Base-by-base conservation (phyloP, 2,329 filamentous ascomycete species). In the Domatiomyces globalis region DNA sequence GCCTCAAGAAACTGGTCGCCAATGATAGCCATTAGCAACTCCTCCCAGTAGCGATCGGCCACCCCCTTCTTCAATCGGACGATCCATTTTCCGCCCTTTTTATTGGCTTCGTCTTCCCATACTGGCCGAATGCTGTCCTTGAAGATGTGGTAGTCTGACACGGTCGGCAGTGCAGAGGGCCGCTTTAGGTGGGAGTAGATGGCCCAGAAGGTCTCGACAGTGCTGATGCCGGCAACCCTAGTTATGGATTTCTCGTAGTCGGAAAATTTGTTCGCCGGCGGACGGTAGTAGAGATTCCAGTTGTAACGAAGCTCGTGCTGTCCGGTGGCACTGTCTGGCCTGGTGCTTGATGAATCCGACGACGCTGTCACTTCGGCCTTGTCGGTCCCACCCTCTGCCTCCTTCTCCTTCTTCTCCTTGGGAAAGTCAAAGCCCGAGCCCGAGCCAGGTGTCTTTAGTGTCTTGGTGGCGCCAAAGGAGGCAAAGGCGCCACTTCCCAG, bases 81-180 rank as follows among this genome's bases (percentile, higher is more conserved):
- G 58, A 95, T 89, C 90, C 90, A 98, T 72, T 98, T 98, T 49
- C 92, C 92, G 50, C 92, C 92, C 60, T 83, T 84, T 68, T 87
- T 92, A 71, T 98, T 98, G 66, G 94, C 87, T 46, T 95, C 88
- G 61, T 98, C 92, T 69, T 98, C 92, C 92, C 92, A 98, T 61
- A 98, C 92, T 19, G 92, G 92, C 54, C 92, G 82, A 55, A 98
- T 89, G 50, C 89, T 90, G 65, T 92, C 88, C 49, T 92, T 94
- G 75, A 98, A 98, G 54, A 98, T 83, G 67, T 98, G 92, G 66
- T 95, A 98, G 69, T 98, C 92, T 20, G 89, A 95, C 27, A 96
- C 90, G 4, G 90, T 83, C 5, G 90, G 90, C 52, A 98, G 75
- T 33, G 78, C 73, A 36, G 89, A 96, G 2, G 94, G 92, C 25